Base-by-base conservation (phyloP, 164 flowering plant genomes). In the Aristolochia contorta region DNA sequence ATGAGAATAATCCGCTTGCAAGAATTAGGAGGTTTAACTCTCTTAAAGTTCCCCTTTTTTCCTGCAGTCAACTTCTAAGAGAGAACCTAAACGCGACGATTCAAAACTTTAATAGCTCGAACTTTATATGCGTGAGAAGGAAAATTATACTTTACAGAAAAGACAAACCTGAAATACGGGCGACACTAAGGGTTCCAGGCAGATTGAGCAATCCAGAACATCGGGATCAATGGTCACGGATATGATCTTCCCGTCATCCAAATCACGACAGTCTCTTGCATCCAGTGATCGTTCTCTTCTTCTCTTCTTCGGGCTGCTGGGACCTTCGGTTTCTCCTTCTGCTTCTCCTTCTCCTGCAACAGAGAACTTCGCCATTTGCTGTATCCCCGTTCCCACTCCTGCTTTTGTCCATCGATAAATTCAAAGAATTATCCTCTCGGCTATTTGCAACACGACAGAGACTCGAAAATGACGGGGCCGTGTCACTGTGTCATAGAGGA, bases 91-190 rank as follows among this genome's bases (percentile, higher is more conserved):
- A 30, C 32, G 10, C 21, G 14, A 16, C 7, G 18, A 16, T 12
- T 8, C 21, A 57, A 6, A 37, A 37, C 43, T 37, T 37, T 2
- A 37, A 37, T 37, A 37, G 7, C 0, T 37, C 1, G 12, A 37
- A 57, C 5, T 2, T 27, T n/a, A n/a, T 3, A 30, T 4, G 45
- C 23, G 20, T 19, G 30, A 24, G 15, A 46, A 16, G 37, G 54
- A 59, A 16, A 58, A n/a, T 7, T 45, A 25, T 16, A 33, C 12
- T 10, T 10, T 6, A 27, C 10, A 13, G n/a, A 51, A 47, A 18
- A 41, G 27, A 12, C n/a, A 4, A n/a, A 87, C 96, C 91, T 88
- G 96, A 60, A 73, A 85, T 32, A 84, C 73, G 41, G 91, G 91
- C 45, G 71, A 56, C 7, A 65, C 53, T 67, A 86, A 74, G 68